Conservation (phyloP, 2,329 filamentous ascomycete species). For the Sphaerostilbella broomeana region DNA sequence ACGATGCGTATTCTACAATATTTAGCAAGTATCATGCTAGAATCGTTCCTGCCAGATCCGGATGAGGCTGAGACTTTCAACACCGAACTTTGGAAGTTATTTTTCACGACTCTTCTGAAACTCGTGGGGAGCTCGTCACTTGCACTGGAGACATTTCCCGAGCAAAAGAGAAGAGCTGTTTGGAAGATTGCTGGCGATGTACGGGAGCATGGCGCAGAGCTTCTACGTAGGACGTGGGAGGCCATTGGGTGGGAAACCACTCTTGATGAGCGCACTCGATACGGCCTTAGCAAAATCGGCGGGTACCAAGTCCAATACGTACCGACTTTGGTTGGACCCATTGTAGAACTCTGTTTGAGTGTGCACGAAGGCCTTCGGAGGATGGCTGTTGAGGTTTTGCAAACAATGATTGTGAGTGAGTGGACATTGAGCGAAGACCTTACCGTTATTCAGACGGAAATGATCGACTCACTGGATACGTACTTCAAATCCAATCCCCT, state of each 20-base stretch:
- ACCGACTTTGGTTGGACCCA: conserved; percentile 80
- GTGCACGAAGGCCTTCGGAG: conserved; percentile 85
- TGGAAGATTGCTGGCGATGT: conserved; percentile 99
- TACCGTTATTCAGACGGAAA: conserved; percentile 85
- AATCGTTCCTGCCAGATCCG: conserved; percentile 76
- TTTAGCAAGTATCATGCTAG: conserved; percentile 70
- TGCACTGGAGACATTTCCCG: conserved; percentile 89
- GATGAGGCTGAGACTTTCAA: conserved; percentile 91
- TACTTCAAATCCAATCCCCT: conserved; percentile 85
- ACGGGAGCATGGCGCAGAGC: conserved; percentile 79
- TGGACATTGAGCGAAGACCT: conserved; percentile 94
- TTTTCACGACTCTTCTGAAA: conserved; percentile 83
- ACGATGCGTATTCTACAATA: conserved; percentile 82
- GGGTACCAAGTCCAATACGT: conserved; percentile 99
- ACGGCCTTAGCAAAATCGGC: conserved; percentile 76
- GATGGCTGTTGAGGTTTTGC: conserved; percentile 87
- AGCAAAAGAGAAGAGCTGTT: conserved; percentile 90
- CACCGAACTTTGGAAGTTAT: conserved; percentile 87
- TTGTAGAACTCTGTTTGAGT: conserved; percentile 89
- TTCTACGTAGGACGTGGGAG: conserved; percentile 83
- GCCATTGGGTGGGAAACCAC: conserved; percentile 94
- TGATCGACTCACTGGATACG: conserved; percentile 87
- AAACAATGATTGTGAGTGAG: conserved; percentile 98
- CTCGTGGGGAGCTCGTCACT: conserved; percentile 84
- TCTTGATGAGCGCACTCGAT: conserved; percentile 68